phyloP scores from a whole-genome alignment of 2,329 filamentous ascomycete genomes.

The Sphaerulina vaccinii region DNA sequence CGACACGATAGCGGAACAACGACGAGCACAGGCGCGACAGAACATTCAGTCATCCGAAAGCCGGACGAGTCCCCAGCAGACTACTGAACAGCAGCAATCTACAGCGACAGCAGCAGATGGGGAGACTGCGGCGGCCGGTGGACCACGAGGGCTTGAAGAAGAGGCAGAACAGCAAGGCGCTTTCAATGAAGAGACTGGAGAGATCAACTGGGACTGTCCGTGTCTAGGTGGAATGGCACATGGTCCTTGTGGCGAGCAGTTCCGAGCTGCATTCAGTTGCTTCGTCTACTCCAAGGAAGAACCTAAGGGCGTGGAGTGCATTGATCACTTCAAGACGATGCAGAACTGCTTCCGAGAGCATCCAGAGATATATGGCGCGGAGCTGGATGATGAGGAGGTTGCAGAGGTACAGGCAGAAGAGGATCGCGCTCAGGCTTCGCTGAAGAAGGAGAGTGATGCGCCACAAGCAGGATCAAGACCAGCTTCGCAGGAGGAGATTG shows the following conservation, averaged over 20 bases:
- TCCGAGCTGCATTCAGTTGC: slow-evolving; percentile 94
- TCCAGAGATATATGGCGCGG: slow-evolving; percentile 88
- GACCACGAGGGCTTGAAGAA: slow-evolving; percentile 65
- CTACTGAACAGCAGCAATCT: slow-evolving; percentile 9
- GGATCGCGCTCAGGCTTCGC: slow-evolving; percentile 17
- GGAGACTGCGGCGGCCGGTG: slow-evolving; percentile 29
- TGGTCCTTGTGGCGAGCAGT: slow-evolving; percentile 92
- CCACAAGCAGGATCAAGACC: slow-evolving; percentile 2
- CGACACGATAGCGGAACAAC: slow-evolving; percentile 45
- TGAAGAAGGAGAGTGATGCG: slow-evolving; percentile 11
- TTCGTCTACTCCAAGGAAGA: slow-evolving; percentile 95
- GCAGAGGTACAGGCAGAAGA: slow-evolving; percentile 27
- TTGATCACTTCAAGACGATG: slow-evolving; percentile 68
- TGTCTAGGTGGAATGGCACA: slow-evolving; percentile 96
- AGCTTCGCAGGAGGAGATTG: background rate
- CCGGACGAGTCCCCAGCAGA: slow-evolving; percentile 16
- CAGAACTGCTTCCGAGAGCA: slow-evolving; percentile 93
- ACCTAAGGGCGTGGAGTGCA: slow-evolving; percentile 63
- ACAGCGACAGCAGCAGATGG: slow-evolving; percentile 25
- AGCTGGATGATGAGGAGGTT: slow-evolving; percentile 76
- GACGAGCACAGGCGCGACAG: slow-evolving; percentile 36
- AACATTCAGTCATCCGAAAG: slow-evolving; percentile 16
- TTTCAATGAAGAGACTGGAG: slow-evolving; percentile 96
- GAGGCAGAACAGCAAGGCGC: slow-evolving; percentile 86
- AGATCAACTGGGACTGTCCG: slow-evolving; percentile 99